A percentile compares a stretch with the other conserved stretches of the same genome.
Evolutionary conservation across 148 eudicot genomes (phyloP).

Genomic region (Fallopia convolvulus): DNA sequence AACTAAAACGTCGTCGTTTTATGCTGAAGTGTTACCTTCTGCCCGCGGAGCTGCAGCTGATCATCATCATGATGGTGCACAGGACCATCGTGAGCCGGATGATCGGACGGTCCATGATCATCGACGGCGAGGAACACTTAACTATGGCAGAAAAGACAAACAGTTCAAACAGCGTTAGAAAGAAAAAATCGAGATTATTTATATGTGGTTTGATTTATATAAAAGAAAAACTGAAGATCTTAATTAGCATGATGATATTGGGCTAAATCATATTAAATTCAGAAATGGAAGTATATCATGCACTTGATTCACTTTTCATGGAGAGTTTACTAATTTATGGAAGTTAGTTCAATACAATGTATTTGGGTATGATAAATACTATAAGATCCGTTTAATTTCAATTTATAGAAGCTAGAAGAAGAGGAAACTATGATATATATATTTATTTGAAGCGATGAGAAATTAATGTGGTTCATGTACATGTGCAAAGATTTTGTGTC

Average conservation of each 20-base stretch:
- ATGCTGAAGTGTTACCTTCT: not conserved
- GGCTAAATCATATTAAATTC: not conserved
- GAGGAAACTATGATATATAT: too few relatives aligned
- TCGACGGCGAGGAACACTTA: not conserved
- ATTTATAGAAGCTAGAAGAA: too few relatives aligned
- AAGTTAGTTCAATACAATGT: not conserved
- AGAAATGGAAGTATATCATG: not conserved
- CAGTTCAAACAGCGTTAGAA: not conserved
- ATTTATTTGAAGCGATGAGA: too few relatives aligned
- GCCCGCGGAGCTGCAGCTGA: not conserved
- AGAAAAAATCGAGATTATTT: not conserved
- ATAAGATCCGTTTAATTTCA: too few relatives aligned
- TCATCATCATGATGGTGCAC: conserved; percentile 4
- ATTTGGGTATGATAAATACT: too few relatives aligned
- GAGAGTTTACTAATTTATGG: not conserved
- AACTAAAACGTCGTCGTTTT: not conserved
- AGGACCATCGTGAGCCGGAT: conserved; percentile 2
- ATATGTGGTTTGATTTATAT: not conserved
- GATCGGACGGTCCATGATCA: conserved; percentile 2
- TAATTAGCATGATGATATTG: not conserved
- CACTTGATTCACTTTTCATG: not conserved
- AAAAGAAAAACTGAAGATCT: not conserved
- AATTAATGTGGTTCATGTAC: too few relatives aligned
- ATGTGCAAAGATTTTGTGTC: too few relatives aligned
- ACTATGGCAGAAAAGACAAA: not conserved